Evolutionary conservation across 2,329 filamentous ascomycete genomes (phyloP).

Genomic region (Diaporthe sp.): DNA sequence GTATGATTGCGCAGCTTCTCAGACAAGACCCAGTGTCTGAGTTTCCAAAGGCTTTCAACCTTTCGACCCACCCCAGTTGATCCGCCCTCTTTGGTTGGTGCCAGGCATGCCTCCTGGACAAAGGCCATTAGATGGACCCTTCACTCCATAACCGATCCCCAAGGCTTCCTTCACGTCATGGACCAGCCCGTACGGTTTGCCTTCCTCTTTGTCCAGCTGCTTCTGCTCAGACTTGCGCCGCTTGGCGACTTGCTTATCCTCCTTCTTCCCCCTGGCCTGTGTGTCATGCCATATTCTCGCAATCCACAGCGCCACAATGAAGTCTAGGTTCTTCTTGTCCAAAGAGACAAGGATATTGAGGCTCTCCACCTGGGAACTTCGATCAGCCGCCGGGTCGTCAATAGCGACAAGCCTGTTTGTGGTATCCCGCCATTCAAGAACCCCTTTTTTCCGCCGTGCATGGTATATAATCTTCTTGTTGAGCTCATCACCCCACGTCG

Average conservation of each 20-base stretch:
- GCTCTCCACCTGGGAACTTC: conserved; percentile 7
- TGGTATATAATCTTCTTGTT: conserved; percentile 5
- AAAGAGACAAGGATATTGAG: conserved; percentile 25
- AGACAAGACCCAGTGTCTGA: not conserved
- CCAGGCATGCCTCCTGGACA: conserved; percentile 4
- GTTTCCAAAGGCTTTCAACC: not conserved
- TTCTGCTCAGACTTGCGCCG: conserved; percentile 1
- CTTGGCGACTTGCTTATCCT: conserved; percentile 1
- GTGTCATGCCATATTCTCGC: conserved; percentile 24
- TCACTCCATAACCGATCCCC: conserved; percentile 15
- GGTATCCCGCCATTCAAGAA: conserved; percentile 31
- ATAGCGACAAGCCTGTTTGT: conserved; percentile 23
- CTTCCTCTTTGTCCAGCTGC: conserved; percentile 13
- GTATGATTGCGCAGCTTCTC: not conserved
- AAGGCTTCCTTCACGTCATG: conserved; percentile 34
- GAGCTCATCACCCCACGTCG: not conserved
- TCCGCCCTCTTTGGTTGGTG: not conserved
- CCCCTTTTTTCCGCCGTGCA: conserved; percentile 28
- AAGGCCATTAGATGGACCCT: not conserved
- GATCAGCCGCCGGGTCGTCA: not conserved
- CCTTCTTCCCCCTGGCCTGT: not conserved
- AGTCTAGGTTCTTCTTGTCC: conserved; percentile 27
- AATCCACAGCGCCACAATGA: conserved; percentile 30
- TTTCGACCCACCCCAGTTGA: not conserved
- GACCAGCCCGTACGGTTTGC: not conserved